Conservation (phyloP, 2,329 filamentous ascomycete species). For the Amylocarpus encephaloides region DNA sequence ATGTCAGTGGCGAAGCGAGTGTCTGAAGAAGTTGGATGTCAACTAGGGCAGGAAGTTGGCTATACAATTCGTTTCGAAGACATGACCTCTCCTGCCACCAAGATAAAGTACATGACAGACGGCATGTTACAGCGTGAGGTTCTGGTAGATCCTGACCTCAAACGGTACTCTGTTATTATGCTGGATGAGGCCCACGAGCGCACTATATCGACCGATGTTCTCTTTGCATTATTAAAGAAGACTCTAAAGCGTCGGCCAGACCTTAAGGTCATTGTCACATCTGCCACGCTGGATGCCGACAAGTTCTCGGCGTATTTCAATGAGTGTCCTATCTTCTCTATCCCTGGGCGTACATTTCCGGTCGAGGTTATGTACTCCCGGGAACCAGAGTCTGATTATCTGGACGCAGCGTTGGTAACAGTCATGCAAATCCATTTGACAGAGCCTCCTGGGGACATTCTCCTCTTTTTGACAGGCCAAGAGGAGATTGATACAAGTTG, state of each 20-base stretch:
- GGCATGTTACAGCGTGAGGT: constrained; percentile 97
- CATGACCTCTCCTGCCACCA: constrained; percentile 77
- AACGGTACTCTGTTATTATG: constrained; percentile 93
- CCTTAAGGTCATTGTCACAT: constrained; percentile 92
- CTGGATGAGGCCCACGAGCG: constrained; percentile 97
- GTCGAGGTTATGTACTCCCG: constrained; percentile 94
- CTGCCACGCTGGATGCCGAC: constrained; percentile 91
- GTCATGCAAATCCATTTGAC: constrained; percentile 98
- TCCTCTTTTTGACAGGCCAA: constrained; percentile 95
- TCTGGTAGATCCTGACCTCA: constrained; percentile 81
- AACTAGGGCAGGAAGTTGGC: constrained; percentile 85
- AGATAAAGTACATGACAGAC: constrained; percentile 99
- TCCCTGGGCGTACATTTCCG: constrained; percentile 89
- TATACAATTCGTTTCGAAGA: constrained; percentile 99
- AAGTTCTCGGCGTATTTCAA: constrained; percentile 98
- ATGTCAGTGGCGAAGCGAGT: constrained; percentile 98
- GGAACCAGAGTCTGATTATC: constrained; percentile 91
- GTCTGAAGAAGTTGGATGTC: constrained; percentile 87
- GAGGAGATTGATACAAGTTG: constrained; percentile 96
- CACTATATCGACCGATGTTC: constrained; percentile 90
- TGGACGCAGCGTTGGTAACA: constrained; percentile 88
- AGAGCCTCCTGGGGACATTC: constrained; percentile 85
- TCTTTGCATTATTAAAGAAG: constrained; percentile 93
- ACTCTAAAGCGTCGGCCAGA: constrained; percentile 79
- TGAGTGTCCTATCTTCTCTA: constrained; percentile 91